Evolutionary conservation across 257 asterid species (phyloP).

Genomic region (Salvia hispanica): DNA sequence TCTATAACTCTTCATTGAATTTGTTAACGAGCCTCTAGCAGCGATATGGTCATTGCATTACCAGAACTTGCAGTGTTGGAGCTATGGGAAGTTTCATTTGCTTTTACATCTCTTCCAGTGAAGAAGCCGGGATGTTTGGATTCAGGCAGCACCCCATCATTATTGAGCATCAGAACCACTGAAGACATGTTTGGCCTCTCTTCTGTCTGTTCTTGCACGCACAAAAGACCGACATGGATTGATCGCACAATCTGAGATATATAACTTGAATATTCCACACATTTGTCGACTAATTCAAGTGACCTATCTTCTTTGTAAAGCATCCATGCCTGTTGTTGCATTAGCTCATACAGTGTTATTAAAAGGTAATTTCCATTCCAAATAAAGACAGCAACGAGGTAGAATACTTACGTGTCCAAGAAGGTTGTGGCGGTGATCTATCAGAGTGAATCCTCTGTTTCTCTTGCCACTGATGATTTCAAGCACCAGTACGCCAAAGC

Average conservation of each 20-base stretch:
- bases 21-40: conserved; percentile 14
- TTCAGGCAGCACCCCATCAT: conserved; percentile 33
- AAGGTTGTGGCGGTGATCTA: conserved; percentile 33
- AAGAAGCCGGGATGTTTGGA: conserved; percentile 37
- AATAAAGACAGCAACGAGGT: too few species aligned
- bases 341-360: not conserved
- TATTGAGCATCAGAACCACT: conserved; percentile 36
- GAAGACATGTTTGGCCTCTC: conserved; percentile 44
- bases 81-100: not conserved
- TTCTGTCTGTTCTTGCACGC: conserved; percentile 34
- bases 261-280: not conserved
- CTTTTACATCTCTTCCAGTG: conserved; percentile 21
- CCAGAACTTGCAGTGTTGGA: not conserved
- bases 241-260: conserved; percentile 30
- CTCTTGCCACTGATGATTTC: conserved; percentile 44
- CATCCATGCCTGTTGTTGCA: conserved; percentile 39
- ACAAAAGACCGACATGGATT: conserved; percentile 39
- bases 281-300: conserved; percentile 32
- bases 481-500: conserved; percentile 46
- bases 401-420: conserved; percentile 40
- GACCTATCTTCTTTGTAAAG: conserved; percentile 42
- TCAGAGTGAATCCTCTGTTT: conserved; percentile 35
- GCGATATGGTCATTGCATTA: conserved; percentile 2
- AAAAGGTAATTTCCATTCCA: too few species aligned
- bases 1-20: too few species aligned